phyloP scores from a whole-genome alignment of 495 filamentous ascomycete genomes.

The Durotheca rogersii region DNA sequence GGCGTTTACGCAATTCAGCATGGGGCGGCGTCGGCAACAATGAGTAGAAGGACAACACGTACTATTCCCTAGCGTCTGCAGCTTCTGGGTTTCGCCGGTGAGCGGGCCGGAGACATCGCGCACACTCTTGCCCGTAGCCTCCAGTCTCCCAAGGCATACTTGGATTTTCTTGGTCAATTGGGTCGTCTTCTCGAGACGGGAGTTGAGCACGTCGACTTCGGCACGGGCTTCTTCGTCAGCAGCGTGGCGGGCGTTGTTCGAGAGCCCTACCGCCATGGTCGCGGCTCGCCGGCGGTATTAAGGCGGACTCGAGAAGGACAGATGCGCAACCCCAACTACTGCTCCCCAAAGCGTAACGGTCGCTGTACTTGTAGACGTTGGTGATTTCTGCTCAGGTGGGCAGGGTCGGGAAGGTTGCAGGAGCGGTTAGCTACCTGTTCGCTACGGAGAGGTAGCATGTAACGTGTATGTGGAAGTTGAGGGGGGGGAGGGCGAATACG shows the following conservation, averaged over 20 bases:
- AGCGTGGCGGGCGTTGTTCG: constrained; percentile 48
- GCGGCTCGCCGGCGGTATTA: neutral
- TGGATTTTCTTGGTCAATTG: constrained; percentile 92
- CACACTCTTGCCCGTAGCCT: constrained; percentile 83
- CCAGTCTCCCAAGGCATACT: constrained; percentile 78
- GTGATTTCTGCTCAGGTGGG: neutral
- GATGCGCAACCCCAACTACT: neutral
- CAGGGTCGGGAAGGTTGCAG: neutral
- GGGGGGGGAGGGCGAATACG: neutral
- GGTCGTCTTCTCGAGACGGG: constrained; percentile 61
- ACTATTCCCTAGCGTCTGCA: constrained; percentile 82
- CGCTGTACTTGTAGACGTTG: neutral
- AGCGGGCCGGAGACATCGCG: constrained; percentile 90
- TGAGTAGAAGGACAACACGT: constrained; percentile 27
- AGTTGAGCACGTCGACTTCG: constrained; percentile 66
- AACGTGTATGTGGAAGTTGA: neutral
- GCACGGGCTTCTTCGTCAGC: constrained; percentile 64
- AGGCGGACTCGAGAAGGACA: neutral
- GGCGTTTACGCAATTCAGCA: constrained; percentile 7
- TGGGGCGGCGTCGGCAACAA: neutral
- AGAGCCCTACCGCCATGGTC: constrained; percentile 50
- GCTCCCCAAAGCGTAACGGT: neutral
- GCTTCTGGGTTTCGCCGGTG: constrained; percentile 84
- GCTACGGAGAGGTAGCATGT: neutral
- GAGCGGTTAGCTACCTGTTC: neutral